Percentiles rank a stretch among this genome's conserved stretches.
Evolutionary conservation across 768 basidiomycete species (phyloP).

Genomic region (Hypholoma sublateritium): DNA sequence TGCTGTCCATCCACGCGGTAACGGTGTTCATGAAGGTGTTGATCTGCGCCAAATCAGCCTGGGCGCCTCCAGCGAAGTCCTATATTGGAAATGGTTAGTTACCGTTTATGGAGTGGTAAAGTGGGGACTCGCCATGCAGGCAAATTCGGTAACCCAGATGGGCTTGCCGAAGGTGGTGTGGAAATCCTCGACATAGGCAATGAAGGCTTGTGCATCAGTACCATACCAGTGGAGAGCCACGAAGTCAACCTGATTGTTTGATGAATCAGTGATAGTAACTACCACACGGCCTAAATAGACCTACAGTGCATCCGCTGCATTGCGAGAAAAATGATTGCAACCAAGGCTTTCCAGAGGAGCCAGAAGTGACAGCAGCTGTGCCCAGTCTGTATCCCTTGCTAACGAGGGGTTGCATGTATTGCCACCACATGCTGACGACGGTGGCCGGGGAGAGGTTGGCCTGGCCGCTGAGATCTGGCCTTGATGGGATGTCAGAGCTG

Average conservation of each 20-base stretch:
- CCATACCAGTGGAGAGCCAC: constrained; percentile 75
- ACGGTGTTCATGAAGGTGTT: constrained; percentile 46
- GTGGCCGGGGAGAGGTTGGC: constrained; percentile 53
- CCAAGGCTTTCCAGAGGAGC: constrained; percentile 62
- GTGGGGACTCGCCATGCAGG: constrained; percentile 49
- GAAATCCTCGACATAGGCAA: constrained; percentile 47
- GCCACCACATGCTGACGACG: constrained; percentile 57
- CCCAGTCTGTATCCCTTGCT: constrained; percentile 54
- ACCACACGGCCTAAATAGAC: constrained; percentile 24
- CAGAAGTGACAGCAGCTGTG: constrained; percentile 69
- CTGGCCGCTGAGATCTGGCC: constrained; percentile 68
- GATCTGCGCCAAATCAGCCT: constrained; percentile 41
- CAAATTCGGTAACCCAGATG: constrained; percentile 72
- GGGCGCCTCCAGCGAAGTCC: constrained; percentile 53
- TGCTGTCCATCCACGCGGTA: constrained; percentile 44
- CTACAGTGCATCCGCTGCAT: constrained; percentile 54
- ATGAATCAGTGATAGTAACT: not conserved
- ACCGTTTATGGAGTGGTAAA: not conserved
- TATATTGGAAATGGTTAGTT: constrained; percentile 24
- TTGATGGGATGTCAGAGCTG: constrained; percentile 25
- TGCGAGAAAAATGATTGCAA: constrained; percentile 53
- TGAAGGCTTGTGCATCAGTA: constrained; percentile 44
- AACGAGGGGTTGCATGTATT: constrained; percentile 60
- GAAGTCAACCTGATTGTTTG: constrained; percentile 44
- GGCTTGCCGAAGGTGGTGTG: constrained; percentile 40